Conservation (phyloP, 805 yeast species). For the Candida odintsovae region DNA sequence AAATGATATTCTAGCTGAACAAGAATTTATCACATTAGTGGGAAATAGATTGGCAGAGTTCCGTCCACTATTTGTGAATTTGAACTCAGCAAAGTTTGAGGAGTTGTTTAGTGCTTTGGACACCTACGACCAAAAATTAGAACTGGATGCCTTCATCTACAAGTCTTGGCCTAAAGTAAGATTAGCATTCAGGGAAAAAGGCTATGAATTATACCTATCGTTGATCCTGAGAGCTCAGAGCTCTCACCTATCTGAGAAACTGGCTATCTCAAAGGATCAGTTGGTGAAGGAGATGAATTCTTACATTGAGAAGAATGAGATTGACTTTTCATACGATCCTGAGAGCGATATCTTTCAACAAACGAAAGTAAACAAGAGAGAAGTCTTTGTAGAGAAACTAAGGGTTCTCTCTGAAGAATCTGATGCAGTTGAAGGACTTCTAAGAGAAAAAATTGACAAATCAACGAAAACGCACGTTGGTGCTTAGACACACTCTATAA, state of each 20-base stretch:
- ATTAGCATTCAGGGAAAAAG: constrained; percentile 25
- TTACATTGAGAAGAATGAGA: constrained; percentile 9
- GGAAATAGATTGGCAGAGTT: constrained; percentile 18
- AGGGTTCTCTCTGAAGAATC: constrained; percentile 15
- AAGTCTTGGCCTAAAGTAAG: constrained; percentile 21
- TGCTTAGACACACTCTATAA: background rate
- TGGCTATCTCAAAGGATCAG: constrained; percentile 10
- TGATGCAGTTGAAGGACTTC: constrained; percentile 13
- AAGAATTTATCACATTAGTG: constrained; percentile 13
- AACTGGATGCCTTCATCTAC: constrained; percentile 16
- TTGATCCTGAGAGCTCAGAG: constrained; percentile 18
- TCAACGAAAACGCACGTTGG: background rate
- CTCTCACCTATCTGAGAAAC: constrained; percentile 14
- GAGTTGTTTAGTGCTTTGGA: constrained; percentile 14
- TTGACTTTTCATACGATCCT: constrained; percentile 10
- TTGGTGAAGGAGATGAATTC: constrained; percentile 15
- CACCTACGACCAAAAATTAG: constrained; percentile 9
- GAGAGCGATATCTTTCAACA: constrained; percentile 11
- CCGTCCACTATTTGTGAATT: constrained; percentile 19
- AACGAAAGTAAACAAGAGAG: constrained; percentile 9
- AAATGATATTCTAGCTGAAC: constrained; percentile 13
- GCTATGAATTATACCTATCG: constrained; percentile 28
- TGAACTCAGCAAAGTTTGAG: constrained; percentile 24
- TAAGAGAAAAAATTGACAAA: constrained; percentile 8
- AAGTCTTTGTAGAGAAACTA: constrained; percentile 9